These are phyloP conservation scores for Pseudogymnoascus sp. DNA, from an alignment of 2,329 filamentous ascomycete genomes.

Conservation along the genomic window DNA sequence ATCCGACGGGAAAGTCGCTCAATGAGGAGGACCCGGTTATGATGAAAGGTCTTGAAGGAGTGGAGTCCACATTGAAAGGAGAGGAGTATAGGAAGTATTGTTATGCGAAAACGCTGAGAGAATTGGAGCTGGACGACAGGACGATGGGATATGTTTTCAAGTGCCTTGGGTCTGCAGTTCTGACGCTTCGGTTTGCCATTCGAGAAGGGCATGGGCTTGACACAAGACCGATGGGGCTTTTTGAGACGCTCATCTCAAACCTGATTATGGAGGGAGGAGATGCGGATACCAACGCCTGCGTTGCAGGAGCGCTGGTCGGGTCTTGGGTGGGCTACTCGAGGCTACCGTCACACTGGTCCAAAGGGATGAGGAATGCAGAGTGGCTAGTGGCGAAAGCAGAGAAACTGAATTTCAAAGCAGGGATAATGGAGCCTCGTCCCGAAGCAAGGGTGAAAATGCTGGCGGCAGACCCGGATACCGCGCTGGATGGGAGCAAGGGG, in stretches of 20 bases:
- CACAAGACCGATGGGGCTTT: constrained; percentile 26
- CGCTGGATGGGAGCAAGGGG: constrained; percentile 35
- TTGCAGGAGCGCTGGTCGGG: constrained; percentile 43
- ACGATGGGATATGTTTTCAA: constrained; percentile 49
- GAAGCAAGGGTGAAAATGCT: constrained; percentile 23
- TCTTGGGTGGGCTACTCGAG: constrained; percentile 39
- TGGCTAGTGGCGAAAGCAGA: constrained; percentile 40
- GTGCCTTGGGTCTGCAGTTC: constrained; percentile 40
- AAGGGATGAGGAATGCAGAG: constrained; percentile 37
- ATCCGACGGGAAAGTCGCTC: neutral
- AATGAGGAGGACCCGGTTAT: neutral
- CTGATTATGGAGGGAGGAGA: constrained; percentile 46
- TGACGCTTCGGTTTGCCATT: constrained; percentile 38
- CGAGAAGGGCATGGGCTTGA: constrained; percentile 16
- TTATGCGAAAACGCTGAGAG: constrained; percentile 30
- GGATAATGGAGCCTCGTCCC: constrained; percentile 28
- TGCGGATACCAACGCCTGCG: constrained; percentile 47
- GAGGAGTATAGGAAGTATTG: constrained; percentile 37
- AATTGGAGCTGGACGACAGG: constrained; percentile 38
- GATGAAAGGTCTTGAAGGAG: constrained; percentile 13
- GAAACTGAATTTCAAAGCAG: constrained; percentile 33
- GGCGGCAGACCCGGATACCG: constrained; percentile 34
- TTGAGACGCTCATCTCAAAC: constrained; percentile 41
- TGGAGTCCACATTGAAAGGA: constrained; percentile 29
- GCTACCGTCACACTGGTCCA: constrained; percentile 41